phyloP scores from a whole-genome alignment of 257 asterid genomes.

The Solanum clarkiae region DNA sequence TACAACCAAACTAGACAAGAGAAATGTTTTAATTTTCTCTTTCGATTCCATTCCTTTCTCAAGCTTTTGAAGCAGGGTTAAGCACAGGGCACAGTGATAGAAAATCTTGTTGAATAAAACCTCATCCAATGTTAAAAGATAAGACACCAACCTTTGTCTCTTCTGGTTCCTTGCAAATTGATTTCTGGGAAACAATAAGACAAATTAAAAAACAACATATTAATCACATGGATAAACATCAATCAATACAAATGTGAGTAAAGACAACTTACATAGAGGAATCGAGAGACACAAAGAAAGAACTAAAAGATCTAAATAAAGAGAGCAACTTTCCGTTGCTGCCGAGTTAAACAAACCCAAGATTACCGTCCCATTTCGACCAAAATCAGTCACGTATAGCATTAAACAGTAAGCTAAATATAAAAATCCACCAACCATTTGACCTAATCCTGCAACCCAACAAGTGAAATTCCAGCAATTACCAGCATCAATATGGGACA shows the following conservation, averaged over 20 bases:
- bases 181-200: slow-evolving; percentile 43
- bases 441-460: not conserved
- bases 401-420: not conserved
- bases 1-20: not conserved
- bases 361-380: not conserved
- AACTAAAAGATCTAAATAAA: not conserved
- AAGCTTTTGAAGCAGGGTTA: not conserved
- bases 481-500: not conserved
- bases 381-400: not conserved
- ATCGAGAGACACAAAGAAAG: not conserved
- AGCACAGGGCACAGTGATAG: not conserved
- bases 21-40: not conserved
- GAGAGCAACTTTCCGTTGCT: no score
- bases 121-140: not conserved
- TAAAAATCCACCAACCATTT: not conserved
- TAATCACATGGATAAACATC: not conserved
- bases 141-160: slow-evolving; percentile 53
- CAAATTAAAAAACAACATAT: not conserved
- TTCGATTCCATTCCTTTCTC: not conserved
- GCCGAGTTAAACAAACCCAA: not conserved
- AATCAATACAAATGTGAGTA: not conserved
- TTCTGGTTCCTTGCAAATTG: slow-evolving; percentile 72
- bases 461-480: not conserved
- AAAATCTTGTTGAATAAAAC: not conserved
- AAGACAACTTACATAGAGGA: not conserved